Percentiles rank a stretch among this genome's conserved stretches.
phyloP scores from a whole-genome alignment of 208 protist genomes.

The Leishmania tarentolae region DNA sequence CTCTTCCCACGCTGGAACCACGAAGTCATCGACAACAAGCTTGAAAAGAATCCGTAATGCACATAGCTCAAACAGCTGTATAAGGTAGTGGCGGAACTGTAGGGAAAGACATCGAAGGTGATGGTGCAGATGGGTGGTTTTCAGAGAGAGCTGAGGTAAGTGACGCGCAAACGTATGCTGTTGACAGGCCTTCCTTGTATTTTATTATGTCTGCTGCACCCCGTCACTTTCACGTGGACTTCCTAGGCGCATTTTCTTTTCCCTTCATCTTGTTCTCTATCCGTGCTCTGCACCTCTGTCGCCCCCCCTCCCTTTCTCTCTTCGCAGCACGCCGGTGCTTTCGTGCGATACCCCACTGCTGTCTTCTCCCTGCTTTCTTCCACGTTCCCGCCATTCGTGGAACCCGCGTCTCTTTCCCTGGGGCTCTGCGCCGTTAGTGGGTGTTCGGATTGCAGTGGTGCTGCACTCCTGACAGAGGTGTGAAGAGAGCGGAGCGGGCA shows the following conservation, averaged over 20 bases:
- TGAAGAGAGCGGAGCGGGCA: no score
- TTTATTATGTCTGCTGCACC: background rate
- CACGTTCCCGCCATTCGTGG: background rate
- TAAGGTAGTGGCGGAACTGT: background rate
- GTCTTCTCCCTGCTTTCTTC: background rate
- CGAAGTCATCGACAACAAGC: background rate
- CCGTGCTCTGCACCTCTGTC: background rate
- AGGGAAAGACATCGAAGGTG: background rate
- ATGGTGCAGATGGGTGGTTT: background rate
- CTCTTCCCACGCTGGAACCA: background rate
- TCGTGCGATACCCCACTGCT: background rate
- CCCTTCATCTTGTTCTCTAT: background rate
- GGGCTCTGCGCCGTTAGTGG: background rate
- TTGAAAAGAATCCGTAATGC: background rate
- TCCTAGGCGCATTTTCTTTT: background rate
- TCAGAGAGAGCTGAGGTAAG: background rate
- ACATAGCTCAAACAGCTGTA: background rate
- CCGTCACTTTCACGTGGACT: background rate
- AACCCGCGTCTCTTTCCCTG: background rate
- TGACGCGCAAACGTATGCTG: background rate
- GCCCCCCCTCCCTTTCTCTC: background rate
- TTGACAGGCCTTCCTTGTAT: background rate
- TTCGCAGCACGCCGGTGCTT: background rate
- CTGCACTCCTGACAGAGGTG: no score
- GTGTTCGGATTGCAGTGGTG: background rate